Conservation (phyloP, 305 asterid genomes). For the Stenogyne calaminthoides region DNA sequence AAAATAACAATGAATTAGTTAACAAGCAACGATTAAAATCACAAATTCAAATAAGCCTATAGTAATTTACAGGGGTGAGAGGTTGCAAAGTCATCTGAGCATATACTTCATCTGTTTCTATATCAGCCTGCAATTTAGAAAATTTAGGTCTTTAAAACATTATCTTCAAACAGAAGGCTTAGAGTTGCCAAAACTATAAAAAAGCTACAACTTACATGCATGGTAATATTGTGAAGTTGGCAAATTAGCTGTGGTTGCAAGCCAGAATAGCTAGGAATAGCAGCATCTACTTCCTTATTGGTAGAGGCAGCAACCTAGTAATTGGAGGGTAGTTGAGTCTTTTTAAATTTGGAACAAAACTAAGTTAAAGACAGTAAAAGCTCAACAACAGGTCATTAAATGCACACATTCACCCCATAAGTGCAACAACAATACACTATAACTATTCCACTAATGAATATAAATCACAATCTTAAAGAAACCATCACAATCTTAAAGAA, state of each 20-base stretch:
- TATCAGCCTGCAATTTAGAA: constrained; percentile 74
- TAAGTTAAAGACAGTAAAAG: not conserved
- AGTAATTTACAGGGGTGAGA: constrained; percentile 65
- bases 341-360: not conserved
- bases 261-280: constrained; percentile 91
- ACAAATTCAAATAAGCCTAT: constrained; percentile 7
- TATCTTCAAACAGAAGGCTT: not conserved
- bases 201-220: constrained; percentile 68
- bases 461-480: not conserved
- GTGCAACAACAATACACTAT: not conserved
- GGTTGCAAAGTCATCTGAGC: constrained; percentile 99
- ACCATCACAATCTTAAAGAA: too few species aligned
- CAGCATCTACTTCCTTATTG: constrained; percentile 83
- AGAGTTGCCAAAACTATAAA: not conserved
- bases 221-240: constrained; percentile 93
- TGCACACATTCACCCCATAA: not conserved
- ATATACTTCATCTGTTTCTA: constrained; percentile 94
- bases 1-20: constrained; percentile 21
- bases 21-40: constrained; percentile 9
- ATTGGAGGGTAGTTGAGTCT: not conserved
- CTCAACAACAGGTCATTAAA: not conserved
- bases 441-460: not conserved
- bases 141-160: not conserved
- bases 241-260: constrained; percentile 89
- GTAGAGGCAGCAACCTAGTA: constrained; percentile 90